A percentile compares a stretch with the other conserved stretches of the same genome.
Evolutionary conservation across 257 asterid genomes (phyloP).

Genomic region (Solanum dulcamara): DNA sequence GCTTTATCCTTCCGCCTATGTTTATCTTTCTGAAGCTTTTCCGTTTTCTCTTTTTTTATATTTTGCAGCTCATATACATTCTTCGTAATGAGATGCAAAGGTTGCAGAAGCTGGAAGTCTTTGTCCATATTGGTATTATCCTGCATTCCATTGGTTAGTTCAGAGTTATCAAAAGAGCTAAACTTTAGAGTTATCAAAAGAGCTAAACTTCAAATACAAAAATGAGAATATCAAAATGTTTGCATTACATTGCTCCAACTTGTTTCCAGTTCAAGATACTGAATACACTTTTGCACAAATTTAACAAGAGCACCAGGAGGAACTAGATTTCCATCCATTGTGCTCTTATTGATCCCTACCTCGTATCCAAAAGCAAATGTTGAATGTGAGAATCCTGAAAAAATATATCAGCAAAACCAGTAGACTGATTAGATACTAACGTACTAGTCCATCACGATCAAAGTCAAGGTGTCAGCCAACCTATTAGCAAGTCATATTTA

Average conservation of each 20-base stretch:
- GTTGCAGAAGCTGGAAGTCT: slow-evolving; percentile 75
- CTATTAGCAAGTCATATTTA: not conserved
- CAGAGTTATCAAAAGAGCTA: slow-evolving; percentile 5
- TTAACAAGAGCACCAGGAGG: slow-evolving; percentile 87
- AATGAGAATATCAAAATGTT: not conserved
- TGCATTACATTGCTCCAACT: slow-evolving; percentile 50
- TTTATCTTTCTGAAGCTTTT: slow-evolving; percentile 22
- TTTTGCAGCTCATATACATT: slow-evolving; percentile 65
- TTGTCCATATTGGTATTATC: slow-evolving; percentile 61
- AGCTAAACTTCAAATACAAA: slow-evolving; percentile 15
- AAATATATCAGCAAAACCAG: not conserved
- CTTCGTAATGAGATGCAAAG: slow-evolving; percentile 83
- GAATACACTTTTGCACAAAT: slow-evolving; percentile 81
- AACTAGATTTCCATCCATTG: slow-evolving; percentile 70
- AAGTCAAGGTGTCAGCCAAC: not conserved
- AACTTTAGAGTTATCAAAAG: slow-evolving; percentile 15
- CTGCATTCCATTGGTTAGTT: slow-evolving; percentile 35
- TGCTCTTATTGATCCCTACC: slow-evolving; percentile 61
- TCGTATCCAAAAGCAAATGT: slow-evolving; percentile 77
- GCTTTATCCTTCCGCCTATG: not conserved
- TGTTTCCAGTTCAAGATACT: slow-evolving; percentile 76
- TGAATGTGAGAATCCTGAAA: slow-evolving; percentile 76
- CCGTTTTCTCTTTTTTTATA: slow-evolving; percentile 37
- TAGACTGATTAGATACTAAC: not conserved
- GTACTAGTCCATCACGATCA: not conserved